Conservation (phyloP, 2,329 filamentous ascomycete genomes). For the Microdochium nivale region DNA sequence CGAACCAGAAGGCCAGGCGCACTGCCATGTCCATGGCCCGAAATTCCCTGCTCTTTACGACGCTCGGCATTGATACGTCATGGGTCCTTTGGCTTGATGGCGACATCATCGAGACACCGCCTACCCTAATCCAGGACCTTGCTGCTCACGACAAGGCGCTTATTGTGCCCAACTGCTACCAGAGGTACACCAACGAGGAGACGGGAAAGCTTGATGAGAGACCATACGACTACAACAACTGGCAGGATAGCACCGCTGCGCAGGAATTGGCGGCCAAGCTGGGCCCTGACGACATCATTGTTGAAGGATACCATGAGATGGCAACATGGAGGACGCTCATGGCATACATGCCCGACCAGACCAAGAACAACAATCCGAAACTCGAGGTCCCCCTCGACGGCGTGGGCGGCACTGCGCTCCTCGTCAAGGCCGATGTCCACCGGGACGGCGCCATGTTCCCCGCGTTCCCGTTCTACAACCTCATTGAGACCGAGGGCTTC, state of each 20-base stretch:
- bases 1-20: conserved; percentile 78
- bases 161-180: conserved; percentile 92
- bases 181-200: conserved; percentile 65
- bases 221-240: conserved; percentile 95
- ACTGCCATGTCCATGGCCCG: conserved; percentile 89
- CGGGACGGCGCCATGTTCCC: conserved; percentile 98
- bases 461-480: conserved; percentile 88
- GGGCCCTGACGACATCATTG: conserved; percentile 83
- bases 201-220: conserved; percentile 65
- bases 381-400: conserved; percentile 74
- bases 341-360: conserved; percentile 61
- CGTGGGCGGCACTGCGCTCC: conserved; percentile 82
- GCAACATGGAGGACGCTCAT: conserved; percentile 87
- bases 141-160: conserved; percentile 82
- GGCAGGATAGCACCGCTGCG: conserved; percentile 82
- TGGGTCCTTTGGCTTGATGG: conserved; percentile 97
- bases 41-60: conserved; percentile 93
- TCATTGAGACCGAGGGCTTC: conserved; percentile 97
- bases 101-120: conserved; percentile 84
- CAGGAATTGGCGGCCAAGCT: conserved; percentile 68
- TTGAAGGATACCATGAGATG: conserved; percentile 91
- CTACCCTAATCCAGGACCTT: conserved; percentile 81
- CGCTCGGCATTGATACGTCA: conserved; percentile 78
- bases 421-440: conserved; percentile 96
- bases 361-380: conserved; percentile 45